phyloP scores from a whole-genome alignment of 208 protist genomes.

The Angomonas deanei region DNA sequence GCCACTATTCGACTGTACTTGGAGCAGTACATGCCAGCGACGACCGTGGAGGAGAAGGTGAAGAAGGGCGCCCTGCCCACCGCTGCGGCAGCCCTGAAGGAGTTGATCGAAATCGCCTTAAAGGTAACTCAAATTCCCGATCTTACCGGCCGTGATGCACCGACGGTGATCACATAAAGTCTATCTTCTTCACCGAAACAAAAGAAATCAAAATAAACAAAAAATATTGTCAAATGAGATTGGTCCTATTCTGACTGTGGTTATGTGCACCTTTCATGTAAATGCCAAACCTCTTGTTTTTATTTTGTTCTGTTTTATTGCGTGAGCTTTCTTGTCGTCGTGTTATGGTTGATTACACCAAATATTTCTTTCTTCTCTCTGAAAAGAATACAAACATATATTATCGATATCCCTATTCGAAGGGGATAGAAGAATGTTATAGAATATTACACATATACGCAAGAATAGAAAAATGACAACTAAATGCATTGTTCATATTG shows the following conservation, averaged over 20 bases:
- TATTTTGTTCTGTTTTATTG: constrained; percentile 6
- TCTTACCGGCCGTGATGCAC: constrained; percentile 87
- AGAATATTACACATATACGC: not conserved
- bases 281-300: not conserved
- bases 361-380: constrained; percentile 18
- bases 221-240: not conserved
- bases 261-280: not conserved
- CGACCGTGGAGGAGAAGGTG: constrained; percentile 36
- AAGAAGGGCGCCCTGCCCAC: constrained; percentile 34
- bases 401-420: no score
- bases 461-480: constrained; percentile 3
- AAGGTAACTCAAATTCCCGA: constrained; percentile 73
- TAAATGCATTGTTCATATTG: constrained; percentile 75
- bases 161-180: constrained; percentile 96
- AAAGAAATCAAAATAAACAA: constrained; percentile 10
- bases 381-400: no score
- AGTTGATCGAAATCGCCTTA: constrained; percentile 85
- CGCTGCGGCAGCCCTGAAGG: constrained; percentile 50
- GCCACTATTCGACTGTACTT: constrained; percentile 97
- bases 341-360: constrained; percentile 12
- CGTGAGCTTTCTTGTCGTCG: constrained; percentile 7
- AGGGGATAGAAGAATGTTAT: no score
- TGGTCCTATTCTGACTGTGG: not conserved
- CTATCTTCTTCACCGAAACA: no score
- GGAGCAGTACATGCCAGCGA: constrained; percentile 90